Evolutionary conservation across 371 early-diverging fungal species (phyloP).

Genomic region (Mortierella sp.): DNA sequence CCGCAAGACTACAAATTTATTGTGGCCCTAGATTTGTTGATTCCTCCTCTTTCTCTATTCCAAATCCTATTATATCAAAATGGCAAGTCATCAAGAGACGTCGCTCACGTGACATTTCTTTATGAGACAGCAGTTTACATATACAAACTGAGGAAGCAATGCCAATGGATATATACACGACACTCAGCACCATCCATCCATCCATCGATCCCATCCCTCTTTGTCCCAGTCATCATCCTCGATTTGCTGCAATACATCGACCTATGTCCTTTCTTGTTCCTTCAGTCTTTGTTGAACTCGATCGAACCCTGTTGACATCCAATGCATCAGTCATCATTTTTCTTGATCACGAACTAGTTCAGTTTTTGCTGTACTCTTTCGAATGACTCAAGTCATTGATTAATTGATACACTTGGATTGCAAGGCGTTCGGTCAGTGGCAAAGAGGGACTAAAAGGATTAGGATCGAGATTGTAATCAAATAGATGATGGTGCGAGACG

Average conservation of each 20-base stretch:
- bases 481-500: too few relatives aligned
- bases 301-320: too few relatives aligned
- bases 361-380: too few relatives aligned
- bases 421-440: too few relatives aligned
- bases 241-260: neutral
- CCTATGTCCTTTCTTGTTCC: neutral
- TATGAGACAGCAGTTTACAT: constrained; percentile 46
- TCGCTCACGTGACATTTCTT: constrained; percentile 27
- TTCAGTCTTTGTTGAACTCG: neutral
- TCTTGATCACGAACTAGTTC: too few relatives aligned
- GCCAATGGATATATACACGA: constrained; percentile 4
- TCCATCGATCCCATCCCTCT: constrained; percentile 6
- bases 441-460: too few relatives aligned
- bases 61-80: constrained; percentile 14
- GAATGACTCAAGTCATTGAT: too few relatives aligned
- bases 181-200: neutral
- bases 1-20: too few relatives aligned
- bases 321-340: too few relatives aligned
- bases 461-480: too few relatives aligned
- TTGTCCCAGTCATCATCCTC: constrained; percentile 17
- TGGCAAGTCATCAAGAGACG: constrained; percentile 42
- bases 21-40: neutral
- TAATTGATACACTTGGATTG: too few relatives aligned
- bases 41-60: constrained; percentile 11
- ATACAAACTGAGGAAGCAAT: constrained; percentile 45